Evolutionary conservation across 2,329 filamentous ascomycete species (phyloP), one percentile per base, ranked within the genome.

Genomic region (Penicillium brasilianum): DNA sequence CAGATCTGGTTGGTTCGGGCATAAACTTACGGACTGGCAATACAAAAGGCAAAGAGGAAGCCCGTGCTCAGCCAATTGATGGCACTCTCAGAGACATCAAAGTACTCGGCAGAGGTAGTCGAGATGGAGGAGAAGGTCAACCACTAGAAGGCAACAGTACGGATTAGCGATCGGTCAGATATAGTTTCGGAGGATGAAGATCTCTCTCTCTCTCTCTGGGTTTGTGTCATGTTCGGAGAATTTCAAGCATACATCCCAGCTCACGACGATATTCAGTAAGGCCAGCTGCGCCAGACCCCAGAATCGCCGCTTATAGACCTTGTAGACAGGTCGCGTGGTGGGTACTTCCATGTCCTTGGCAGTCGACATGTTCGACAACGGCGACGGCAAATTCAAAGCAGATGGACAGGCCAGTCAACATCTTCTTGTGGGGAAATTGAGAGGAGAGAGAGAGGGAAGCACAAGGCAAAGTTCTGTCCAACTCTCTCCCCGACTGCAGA

Each of bases 51-150:
- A 74, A 98, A 94, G 52, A 97, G 83, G 74, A 96, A 97, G 41
- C 84, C 89, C 0, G 90, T 98, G 72, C 90, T 93, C 64, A 97
- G 84, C 95, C 95, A 98, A 78, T 98, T 98, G 78, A 98, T 90
- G 34, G 86, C 85, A 16, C 86, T 88, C 71, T 93, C 88, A 36
- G 84, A 84, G 13, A 93, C 91, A 55, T 80, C 68, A 74, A 96
- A 98, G 80, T 93, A 97, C 25, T 82, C 69, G 0, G 93, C 87
- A 1, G 92, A 85, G 22, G 89, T 87, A 36, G 85, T 85, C 1
- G 92, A 92, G 34, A 97, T 88, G 43, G 94, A 90, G 1, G 93
- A 90, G 77, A 93, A 97, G 7, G 93, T 95, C 69, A 98, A 86
- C 94, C 94, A 98, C 91, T 93, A 62, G 34, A 39, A 7, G 3